These are phyloP conservation scores for Mortierella sp. DNA, from an alignment of 371 early-diverging fungal genomes.

Conservation along the genomic window DNA sequence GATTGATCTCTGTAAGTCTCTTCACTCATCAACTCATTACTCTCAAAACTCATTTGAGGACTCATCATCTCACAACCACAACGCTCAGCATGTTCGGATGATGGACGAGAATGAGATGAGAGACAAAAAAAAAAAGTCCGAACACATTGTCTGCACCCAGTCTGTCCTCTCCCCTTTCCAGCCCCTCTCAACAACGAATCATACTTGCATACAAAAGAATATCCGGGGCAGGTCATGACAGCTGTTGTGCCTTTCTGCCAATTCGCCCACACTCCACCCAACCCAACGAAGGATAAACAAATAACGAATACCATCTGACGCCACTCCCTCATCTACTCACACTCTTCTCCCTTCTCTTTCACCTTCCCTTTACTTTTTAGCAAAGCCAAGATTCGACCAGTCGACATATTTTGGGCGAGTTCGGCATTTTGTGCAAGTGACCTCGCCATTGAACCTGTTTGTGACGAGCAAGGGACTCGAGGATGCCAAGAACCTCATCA, in stretches of 20 bases:
- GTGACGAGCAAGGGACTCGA: conserved; percentile 69
- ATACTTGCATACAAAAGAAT: no score
- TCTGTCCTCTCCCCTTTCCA: no score
- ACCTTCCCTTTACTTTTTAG: conserved; percentile 27
- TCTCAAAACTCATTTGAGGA: not conserved
- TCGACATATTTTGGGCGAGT: conserved; percentile 80
- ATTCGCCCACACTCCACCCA: no score
- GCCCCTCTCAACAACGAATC: no score
- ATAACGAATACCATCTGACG: not conserved
- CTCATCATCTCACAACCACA: not conserved
- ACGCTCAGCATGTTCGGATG: not conserved
- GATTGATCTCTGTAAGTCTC: conserved; percentile 53
- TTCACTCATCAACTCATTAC: not conserved
- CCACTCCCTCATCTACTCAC: not conserved
- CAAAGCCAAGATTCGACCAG: conserved; percentile 78
- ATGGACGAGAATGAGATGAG: not conserved
- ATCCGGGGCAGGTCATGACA: no score
- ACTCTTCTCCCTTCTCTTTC: not conserved
- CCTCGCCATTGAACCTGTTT: conserved; percentile 79
- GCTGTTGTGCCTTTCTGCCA: no score
- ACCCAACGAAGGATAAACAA: no score
- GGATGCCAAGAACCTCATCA: conserved; percentile 70
- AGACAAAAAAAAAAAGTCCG: no score
- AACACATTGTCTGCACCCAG: no score
- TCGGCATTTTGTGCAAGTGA: conserved; percentile 80